Evolutionary conservation across 225 moss, liverwort and hornwort species (phyloP), one percentile per base, ranked within the genome.

Genomic region (Thuidium tamariscinum): DNA sequence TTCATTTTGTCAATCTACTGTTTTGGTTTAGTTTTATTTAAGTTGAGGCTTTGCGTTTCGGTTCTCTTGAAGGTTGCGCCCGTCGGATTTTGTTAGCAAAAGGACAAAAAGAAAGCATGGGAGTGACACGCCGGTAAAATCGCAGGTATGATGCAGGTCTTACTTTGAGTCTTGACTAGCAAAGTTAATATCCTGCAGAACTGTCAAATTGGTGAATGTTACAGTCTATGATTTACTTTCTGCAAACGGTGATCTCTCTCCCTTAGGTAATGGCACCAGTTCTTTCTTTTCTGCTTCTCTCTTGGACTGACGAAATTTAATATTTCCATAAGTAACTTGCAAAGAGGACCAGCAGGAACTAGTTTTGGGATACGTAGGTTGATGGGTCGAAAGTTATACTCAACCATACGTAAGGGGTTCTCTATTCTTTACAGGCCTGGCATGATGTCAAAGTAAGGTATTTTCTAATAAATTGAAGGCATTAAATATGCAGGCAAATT

Each of bases 51-150:
- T 84, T 72, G 62, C 60, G 30, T 74, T 72, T 86, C 48, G 67
- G 68, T 56, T 75, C 21, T 85, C 75, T 78, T 89, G 84, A 86
- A 93, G 93, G 90, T 86, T 93, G 90, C 93, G 90, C 67, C 91
- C 91, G 75, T 92, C 92, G 59, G 95, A 94, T 86, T 94, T 92
- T 68, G 81, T 85, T 64, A 87, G 83, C 90, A 94, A 94, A 74
- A 94, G 92, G 86, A 76, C 88, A 27, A 92, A 90, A 63, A 90
- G 83, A 88, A 92, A 92, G 86, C 85, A 89, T n/a, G 73, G 69
- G 41, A 85, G 78, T 85, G 92, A 89, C 77, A 46, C 85, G 51
- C 73, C 88, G 34, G 80, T 5, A 70, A 89, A 90, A 85, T 49
- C 89, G 84, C 91, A 91, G 92, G 93, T 92, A 92, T 75, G 37